These are phyloP conservation scores for Ceratobasidium sp. DNA, from an alignment of 1,284 basidiomycete species.

Conservation along the genomic window DNA sequence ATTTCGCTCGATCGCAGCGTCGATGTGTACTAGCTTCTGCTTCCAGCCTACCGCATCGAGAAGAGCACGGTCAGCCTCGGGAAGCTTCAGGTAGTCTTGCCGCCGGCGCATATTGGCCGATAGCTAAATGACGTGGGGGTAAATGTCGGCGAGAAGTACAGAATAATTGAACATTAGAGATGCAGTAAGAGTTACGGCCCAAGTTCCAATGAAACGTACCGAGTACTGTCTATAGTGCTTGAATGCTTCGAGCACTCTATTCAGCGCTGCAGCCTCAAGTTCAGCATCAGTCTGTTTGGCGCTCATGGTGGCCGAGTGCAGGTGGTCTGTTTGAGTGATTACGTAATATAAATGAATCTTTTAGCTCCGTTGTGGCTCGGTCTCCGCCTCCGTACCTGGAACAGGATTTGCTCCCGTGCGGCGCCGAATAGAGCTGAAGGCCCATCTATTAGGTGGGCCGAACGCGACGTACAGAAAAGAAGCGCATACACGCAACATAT, in stretches of 20 bases:
- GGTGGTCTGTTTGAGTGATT: conserved; percentile 4
- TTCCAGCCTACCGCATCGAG: conserved; percentile 72
- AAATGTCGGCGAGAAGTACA: neutral
- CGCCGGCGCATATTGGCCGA: conserved; percentile 77
- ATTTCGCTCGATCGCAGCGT: conserved; percentile 74
- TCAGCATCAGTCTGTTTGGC: conserved; percentile 35
- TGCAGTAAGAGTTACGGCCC: neutral
- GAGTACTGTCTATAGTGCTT: conserved; percentile 34
- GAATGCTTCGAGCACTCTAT: conserved; percentile 30
- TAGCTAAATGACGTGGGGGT: conserved; percentile 58
- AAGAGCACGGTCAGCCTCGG: conserved; percentile 68
- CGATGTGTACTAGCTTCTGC: conserved; percentile 71
- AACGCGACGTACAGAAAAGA: neutral
- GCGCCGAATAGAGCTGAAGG: neutral
- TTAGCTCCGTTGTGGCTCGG: neutral
- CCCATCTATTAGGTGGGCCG: neutral
- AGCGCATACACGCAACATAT: neutral
- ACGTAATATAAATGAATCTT: conserved; percentile 3
- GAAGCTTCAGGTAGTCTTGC: conserved; percentile 73
- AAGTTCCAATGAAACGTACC: neutral
- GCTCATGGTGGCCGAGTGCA: conserved; percentile 23
- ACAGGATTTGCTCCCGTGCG: neutral
- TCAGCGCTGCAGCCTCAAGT: conserved; percentile 30
- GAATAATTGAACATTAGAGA: neutral
- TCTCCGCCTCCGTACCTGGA: neutral